Percentiles rank a stretch among this genome's conserved stretches.
Conservation (phyloP, 2,329 filamentous ascomycete genomes). For the Penicillium polonicum region DNA sequence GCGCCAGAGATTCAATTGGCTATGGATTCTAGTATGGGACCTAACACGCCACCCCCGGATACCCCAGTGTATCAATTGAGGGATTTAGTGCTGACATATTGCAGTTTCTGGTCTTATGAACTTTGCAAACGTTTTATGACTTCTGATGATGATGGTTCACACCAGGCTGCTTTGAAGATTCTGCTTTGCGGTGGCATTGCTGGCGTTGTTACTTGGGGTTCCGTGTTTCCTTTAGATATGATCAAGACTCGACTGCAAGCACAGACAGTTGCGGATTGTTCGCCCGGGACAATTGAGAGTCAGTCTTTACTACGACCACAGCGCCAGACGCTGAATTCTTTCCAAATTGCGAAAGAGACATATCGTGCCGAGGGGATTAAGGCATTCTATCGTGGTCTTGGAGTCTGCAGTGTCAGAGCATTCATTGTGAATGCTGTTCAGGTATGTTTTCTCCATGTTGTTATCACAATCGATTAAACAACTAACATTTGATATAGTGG, state of each 20-base stretch:
- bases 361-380: slow-evolving; percentile 63
- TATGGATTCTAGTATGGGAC: slow-evolving; percentile 82
- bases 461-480: slow-evolving; percentile 1
- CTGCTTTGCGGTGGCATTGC: slow-evolving; percentile 84
- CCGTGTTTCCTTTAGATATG: slow-evolving; percentile 86
- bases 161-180: slow-evolving; percentile 59
- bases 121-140: slow-evolving; percentile 63
- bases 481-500: slow-evolving; percentile 59
- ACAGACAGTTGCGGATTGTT: slow-evolving; percentile 48
- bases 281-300: slow-evolving; percentile 21
- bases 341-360: slow-evolving; percentile 63
- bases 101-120: slow-evolving; percentile 85
- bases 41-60: slow-evolving; percentile 9
- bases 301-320: slow-evolving; percentile 22
- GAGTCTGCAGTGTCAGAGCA: slow-evolving; percentile 78
- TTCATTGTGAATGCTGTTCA: slow-evolving; percentile 92
- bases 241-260: slow-evolving; percentile 91
- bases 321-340: slow-evolving; percentile 49
- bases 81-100: background rate
- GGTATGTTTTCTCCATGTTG: slow-evolving; percentile 34
- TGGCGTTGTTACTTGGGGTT: slow-evolving; percentile 84
- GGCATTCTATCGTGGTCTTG: slow-evolving; percentile 71
- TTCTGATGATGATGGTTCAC: slow-evolving; percentile 45
- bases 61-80: slow-evolving; percentile 11
- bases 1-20: slow-evolving; percentile 80